A percentile compares a stretch with the other conserved stretches of the same genome.
Conservation (phyloP, 2,329 filamentous ascomycete species). For the Fusarium xyrophilum region DNA sequence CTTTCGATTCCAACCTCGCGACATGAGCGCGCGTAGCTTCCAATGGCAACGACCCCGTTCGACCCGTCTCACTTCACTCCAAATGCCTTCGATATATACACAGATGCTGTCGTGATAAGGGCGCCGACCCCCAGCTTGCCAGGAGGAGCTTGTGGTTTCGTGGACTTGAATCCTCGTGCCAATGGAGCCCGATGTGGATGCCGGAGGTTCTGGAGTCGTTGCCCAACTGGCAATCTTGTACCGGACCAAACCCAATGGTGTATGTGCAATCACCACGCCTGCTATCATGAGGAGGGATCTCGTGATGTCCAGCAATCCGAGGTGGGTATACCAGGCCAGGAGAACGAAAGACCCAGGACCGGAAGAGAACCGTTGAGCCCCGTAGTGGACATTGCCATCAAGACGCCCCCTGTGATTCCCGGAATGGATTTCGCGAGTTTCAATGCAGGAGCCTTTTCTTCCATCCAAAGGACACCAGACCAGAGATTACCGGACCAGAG, state of each 20-base stretch:
- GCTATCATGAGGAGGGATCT: slow-evolving; percentile 61
- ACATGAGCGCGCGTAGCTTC: slow-evolving; percentile 40
- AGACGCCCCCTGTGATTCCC: slow-evolving; percentile 47
- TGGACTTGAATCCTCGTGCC: slow-evolving; percentile 60
- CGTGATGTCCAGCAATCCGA: slow-evolving; percentile 37
- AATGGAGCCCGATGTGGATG: slow-evolving; percentile 64
- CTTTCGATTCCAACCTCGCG: slow-evolving; percentile 30
- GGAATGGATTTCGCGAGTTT: slow-evolving; percentile 53
- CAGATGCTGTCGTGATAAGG: slow-evolving; percentile 50
- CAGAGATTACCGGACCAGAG: slow-evolving; percentile 38
- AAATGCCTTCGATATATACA: slow-evolving; percentile 63
- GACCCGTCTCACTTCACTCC: slow-evolving; percentile 52
- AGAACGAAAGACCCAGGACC: slow-evolving; percentile 59
- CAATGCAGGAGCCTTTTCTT: slow-evolving; percentile 45
- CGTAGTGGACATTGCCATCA: slow-evolving; percentile 56
- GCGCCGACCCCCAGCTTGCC: slow-evolving; percentile 51
- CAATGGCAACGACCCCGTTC: slow-evolving; percentile 63
- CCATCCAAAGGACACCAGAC: slow-evolving; percentile 44
- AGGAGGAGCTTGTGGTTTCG: slow-evolving; percentile 63
- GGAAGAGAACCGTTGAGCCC: slow-evolving; percentile 61
- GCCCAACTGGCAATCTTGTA: slow-evolving; percentile 44
- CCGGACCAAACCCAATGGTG: slow-evolving; percentile 59
- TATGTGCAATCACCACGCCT: slow-evolving; percentile 70
- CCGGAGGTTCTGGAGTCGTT: slow-evolving; percentile 65
- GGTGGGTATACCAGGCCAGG: slow-evolving; percentile 51